phyloP scores from a whole-genome alignment of 805 yeast species.

The Candida railenensis region DNA sequence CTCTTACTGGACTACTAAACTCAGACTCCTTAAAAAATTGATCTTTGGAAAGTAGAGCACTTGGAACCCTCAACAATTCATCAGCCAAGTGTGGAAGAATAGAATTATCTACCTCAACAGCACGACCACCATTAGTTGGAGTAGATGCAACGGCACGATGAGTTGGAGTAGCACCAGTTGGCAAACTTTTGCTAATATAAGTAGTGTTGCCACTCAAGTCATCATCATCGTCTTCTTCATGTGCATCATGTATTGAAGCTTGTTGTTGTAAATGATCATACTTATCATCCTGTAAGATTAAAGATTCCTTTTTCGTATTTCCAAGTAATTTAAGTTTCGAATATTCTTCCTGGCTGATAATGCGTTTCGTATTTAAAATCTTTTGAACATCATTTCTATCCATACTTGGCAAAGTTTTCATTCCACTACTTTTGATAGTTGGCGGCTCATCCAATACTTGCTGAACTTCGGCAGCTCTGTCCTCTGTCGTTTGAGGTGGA shows the following conservation, averaged over 20 bases:
- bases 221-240: slow-evolving; percentile 12
- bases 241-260: slow-evolving; percentile 31
- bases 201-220: slow-evolving; percentile 1
- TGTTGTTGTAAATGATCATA: slow-evolving; percentile 30
- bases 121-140: not conserved
- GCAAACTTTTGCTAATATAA: not conserved
- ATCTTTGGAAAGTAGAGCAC: slow-evolving; percentile 27
- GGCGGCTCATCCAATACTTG: slow-evolving; percentile 16
- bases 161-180: not conserved
- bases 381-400: slow-evolving; percentile 43
- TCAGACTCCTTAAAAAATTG: slow-evolving; percentile 27
- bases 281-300: slow-evolving; percentile 22
- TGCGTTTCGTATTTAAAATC: slow-evolving; percentile 37
- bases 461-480: not conserved
- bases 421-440: slow-evolving; percentile 45
- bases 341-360: slow-evolving; percentile 41
- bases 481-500: slow-evolving; percentile 5
- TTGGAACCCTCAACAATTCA: slow-evolving; percentile 29
- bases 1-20: slow-evolving; percentile 8
- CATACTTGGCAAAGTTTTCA: slow-evolving; percentile 51
- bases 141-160: not conserved
- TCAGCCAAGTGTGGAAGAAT: slow-evolving; percentile 39
- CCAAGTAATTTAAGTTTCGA: slow-evolving; percentile 31
- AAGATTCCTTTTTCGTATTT: slow-evolving; percentile 22
- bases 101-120: slow-evolving; percentile 6